Conservation (phyloP, 306 rosid species). For the Mimosa pudica region DNA sequence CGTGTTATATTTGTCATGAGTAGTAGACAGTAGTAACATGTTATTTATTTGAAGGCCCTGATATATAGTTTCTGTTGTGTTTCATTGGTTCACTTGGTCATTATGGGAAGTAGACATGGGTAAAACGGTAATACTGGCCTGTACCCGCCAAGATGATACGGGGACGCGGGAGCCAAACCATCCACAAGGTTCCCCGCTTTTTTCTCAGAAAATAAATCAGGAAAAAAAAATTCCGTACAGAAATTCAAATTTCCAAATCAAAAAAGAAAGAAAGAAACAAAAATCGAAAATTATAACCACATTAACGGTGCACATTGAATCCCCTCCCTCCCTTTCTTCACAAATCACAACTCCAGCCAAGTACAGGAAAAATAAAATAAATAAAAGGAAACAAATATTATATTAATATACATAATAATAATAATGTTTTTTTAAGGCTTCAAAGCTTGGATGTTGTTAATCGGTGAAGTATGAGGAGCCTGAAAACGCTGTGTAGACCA, state of each 20-base stretch:
- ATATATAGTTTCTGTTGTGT: neutral
- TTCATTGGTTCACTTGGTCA: neutral
- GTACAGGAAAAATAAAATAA: neutral
- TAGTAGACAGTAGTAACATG: neutral
- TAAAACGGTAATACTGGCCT: neutral
- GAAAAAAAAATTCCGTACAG: neutral
- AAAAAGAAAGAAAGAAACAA: neutral
- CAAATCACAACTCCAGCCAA: conserved; percentile 42
- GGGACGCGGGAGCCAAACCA: conserved; percentile 3
- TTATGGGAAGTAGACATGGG: neutral
- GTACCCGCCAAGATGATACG: conserved; percentile 13
- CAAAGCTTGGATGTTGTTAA: neutral
- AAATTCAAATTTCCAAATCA: neutral
- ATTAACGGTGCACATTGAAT: conserved; percentile 31
- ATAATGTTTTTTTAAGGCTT: neutral
- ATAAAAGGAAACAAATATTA: neutral
- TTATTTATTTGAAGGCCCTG: neutral
- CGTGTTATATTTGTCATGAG: too few species aligned
- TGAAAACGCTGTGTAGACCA: conserved; percentile 62
- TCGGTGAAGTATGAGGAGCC: conserved; percentile 57
- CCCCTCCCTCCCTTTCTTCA: conserved; percentile 30
- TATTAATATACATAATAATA: too few species aligned
- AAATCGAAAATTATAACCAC: conserved; percentile 26
- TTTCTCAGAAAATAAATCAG: neutral
- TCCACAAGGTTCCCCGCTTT: conserved; percentile 38